Conservation (phyloP, 331 rosid species). For the Telfairia occidentalis region DNA sequence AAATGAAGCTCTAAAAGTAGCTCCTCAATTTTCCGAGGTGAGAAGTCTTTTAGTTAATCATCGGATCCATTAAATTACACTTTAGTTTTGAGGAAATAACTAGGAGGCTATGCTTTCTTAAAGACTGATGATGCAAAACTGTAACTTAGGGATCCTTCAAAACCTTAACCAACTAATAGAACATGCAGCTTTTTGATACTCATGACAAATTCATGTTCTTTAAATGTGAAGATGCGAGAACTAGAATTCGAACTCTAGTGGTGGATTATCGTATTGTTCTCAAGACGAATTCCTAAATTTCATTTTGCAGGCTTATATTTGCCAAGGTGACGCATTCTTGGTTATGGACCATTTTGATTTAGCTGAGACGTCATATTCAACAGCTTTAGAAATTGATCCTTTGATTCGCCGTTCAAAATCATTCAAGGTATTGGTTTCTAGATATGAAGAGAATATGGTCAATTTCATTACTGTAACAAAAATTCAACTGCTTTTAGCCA, state of each 20-base stretch:
- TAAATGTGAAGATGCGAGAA: background rate
- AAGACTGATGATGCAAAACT: background rate
- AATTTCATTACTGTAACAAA: background rate
- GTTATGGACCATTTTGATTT: slow-evolving; percentile 41
- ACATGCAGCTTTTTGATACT: background rate
- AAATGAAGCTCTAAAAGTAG: slow-evolving; percentile 43
- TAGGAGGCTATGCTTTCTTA: background rate
- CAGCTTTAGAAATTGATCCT: slow-evolving; percentile 54
- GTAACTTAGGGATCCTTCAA: background rate
- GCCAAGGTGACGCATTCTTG: slow-evolving; percentile 71
- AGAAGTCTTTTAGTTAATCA: background rate
- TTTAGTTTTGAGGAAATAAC: background rate
- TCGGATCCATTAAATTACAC: background rate
- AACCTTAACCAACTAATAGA: background rate
- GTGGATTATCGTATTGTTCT: background rate
- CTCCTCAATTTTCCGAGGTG: slow-evolving; percentile 66
- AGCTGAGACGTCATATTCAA: slow-evolving; percentile 59
- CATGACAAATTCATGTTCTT: background rate
- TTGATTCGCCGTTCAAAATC: slow-evolving; percentile 61
- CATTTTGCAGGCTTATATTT: slow-evolving; percentile 59
- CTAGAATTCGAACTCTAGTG: background rate
- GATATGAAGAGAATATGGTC: background rate
- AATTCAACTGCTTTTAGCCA: background rate
- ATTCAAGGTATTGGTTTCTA: slow-evolving; percentile 49
- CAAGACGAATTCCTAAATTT: background rate